Percentiles rank a stretch among this genome's conserved stretches.
Conservation (phyloP, 495 filamentous ascomycete genomes). For the Aspergillus avenaceus region DNA sequence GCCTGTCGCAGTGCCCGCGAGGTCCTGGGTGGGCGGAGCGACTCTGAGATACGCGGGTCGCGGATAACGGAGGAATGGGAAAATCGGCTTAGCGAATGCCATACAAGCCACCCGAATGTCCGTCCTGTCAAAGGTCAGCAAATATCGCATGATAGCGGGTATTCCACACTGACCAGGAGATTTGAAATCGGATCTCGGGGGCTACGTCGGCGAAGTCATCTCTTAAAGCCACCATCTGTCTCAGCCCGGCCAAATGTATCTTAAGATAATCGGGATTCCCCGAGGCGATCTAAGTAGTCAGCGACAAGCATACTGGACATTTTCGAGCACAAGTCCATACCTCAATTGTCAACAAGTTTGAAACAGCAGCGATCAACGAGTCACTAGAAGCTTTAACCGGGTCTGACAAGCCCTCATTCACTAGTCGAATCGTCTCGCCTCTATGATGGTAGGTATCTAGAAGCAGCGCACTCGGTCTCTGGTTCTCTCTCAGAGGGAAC, state of each 20-base stretch:
- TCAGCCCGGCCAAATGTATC: slow-evolving; percentile 43
- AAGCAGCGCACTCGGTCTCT: slow-evolving; percentile 28
- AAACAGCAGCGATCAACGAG: slow-evolving; percentile 43
- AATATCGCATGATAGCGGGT: background rate
- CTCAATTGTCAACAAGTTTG: slow-evolving; percentile 43
- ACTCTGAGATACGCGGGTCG: slow-evolving; percentile 35
- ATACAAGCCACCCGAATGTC: slow-evolving; percentile 47
- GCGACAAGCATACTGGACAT: background rate
- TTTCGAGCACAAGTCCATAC: slow-evolving; percentile 18
- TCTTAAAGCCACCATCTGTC: slow-evolving; percentile 44
- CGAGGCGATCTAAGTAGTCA: slow-evolving; percentile 36
- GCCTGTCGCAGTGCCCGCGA: slow-evolving; percentile 31
- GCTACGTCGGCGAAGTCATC: slow-evolving; percentile 41
- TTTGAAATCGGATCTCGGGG: slow-evolving; percentile 40
- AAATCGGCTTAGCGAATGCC: slow-evolving; percentile 41
- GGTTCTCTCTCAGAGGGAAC: slow-evolving; percentile 34
- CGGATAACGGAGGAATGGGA: slow-evolving; percentile 38
- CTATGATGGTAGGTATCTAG: slow-evolving; percentile 43
- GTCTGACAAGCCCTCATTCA: slow-evolving; percentile 42
- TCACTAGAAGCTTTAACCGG: slow-evolving; percentile 41
- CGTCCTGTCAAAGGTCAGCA: slow-evolving; percentile 29
- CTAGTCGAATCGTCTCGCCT: slow-evolving; percentile 44
- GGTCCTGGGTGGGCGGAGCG: slow-evolving; percentile 32
- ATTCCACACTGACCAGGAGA: slow-evolving; percentile 35
- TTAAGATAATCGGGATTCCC: slow-evolving; percentile 44